phyloP scores from a whole-genome alignment of 331 rosid genomes.

The Quercus lobata region DNA sequence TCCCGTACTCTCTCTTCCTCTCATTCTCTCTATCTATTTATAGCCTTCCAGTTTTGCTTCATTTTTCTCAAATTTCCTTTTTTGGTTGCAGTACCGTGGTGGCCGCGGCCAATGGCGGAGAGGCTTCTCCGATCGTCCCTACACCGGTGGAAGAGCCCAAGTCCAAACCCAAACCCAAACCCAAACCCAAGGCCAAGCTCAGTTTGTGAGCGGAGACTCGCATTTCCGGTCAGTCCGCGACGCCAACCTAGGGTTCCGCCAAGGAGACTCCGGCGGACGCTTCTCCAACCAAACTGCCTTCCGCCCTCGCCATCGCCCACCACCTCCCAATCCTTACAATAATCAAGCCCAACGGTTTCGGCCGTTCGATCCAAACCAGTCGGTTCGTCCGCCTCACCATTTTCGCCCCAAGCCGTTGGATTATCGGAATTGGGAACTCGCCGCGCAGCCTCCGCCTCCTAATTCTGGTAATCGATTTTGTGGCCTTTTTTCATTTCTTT shows the following conservation, averaged over 20 bases:
- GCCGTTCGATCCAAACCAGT: slow-evolving; percentile 26
- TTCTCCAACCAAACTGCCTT: slow-evolving; percentile 26
- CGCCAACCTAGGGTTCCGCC: slow-evolving; percentile 51
- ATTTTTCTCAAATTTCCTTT: not conserved
- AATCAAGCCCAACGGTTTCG: slow-evolving; percentile 15
- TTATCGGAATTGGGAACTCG: slow-evolving; percentile 71
- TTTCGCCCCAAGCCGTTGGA: slow-evolving; percentile 45
- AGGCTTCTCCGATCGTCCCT: slow-evolving; percentile 42
- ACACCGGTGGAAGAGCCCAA: slow-evolving; percentile 30
- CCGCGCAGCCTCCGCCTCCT: slow-evolving; percentile 40
- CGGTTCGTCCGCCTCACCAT: slow-evolving; percentile 27
- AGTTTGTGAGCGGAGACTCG: slow-evolving; percentile 48
- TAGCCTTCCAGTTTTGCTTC: not conserved
- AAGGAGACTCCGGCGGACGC: slow-evolving; percentile 42
- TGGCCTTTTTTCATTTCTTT: not conserved
- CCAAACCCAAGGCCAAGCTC: not conserved
- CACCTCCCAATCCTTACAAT: not conserved
- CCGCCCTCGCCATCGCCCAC: slow-evolving; percentile 13
- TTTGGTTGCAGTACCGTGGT: slow-evolving; percentile 53
- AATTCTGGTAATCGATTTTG: slow-evolving; percentile 38
- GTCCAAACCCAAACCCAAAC: no score
- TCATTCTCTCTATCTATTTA: not conserved
- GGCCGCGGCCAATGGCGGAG: slow-evolving; percentile 31
- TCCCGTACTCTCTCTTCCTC: slow-evolving; percentile 25
- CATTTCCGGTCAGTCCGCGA: slow-evolving; percentile 55